Percentiles rank a stretch among this genome's conserved stretches.
These are phyloP conservation scores for Fusarium citri DNA, from an alignment of 2,329 filamentous ascomycete species.

Conservation along the genomic window DNA sequence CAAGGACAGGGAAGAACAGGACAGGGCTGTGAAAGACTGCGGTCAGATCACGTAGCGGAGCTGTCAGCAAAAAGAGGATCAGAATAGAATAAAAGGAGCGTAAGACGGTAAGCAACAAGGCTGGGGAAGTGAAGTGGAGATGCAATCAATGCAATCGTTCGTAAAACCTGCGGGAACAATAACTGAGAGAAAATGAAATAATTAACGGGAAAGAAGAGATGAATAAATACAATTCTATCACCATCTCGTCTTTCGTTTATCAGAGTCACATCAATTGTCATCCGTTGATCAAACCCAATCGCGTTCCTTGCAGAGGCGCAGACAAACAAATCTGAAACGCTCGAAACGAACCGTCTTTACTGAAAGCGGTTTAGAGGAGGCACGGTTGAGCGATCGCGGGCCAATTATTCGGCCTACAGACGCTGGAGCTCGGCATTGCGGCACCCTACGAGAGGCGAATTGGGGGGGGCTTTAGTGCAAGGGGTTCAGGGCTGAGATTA, in stretches of 20 bases:
- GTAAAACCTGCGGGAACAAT: neutral
- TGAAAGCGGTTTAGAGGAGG: neutral
- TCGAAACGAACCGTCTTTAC: conserved; percentile 17
- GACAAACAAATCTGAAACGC: conserved; percentile 4
- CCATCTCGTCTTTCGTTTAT: neutral
- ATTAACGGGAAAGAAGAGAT: neutral
- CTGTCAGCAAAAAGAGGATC: conserved; percentile 2
- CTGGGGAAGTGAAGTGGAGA: neutral
- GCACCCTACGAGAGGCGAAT: neutral
- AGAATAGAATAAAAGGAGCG: conserved; percentile 11
- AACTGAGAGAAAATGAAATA: neutral
- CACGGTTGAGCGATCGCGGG: neutral
- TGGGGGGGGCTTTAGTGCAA: neutral
- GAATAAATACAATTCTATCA: neutral
- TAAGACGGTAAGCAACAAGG: neutral
- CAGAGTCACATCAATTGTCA: neutral
- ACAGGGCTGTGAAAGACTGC: conserved; percentile 1
- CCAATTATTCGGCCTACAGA: conserved; percentile 20
- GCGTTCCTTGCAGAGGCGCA: conserved; percentile 18
- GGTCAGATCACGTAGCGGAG: neutral
- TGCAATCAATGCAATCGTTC: neutral
- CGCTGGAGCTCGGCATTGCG: conserved; percentile 1
- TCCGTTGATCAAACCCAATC: conserved; percentile 9
- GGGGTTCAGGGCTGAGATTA: neutral
- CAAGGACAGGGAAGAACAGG: neutral